A percentile compares a stretch with the other conserved stretches of the same genome.
phyloP scores from a whole-genome alignment of 1,284 basidiomycete genomes.

The Agaricales sp. region DNA sequence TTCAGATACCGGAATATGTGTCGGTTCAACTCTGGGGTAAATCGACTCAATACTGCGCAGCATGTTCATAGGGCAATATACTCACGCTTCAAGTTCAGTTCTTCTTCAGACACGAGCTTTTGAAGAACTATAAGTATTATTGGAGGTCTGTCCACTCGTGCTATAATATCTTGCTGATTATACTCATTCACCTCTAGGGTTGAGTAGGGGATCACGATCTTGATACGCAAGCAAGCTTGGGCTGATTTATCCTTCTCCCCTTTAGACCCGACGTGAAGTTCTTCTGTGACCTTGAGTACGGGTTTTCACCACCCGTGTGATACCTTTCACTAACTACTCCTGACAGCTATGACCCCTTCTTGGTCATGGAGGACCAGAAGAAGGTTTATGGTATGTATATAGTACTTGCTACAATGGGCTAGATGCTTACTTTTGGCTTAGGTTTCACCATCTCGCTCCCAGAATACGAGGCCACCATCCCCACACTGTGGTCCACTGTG shows the following conservation, averaged over 20 bases:
- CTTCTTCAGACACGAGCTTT: conserved; percentile 77
- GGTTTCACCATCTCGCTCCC: conserved; percentile 81
- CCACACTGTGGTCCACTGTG: conserved; percentile 75
- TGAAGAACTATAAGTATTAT: conserved; percentile 83
- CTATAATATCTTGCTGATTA: too few species aligned
- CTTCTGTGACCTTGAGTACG: conserved; percentile 73
- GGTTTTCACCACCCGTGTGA: neutral
- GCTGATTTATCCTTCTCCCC: neutral
- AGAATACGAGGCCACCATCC: conserved; percentile 81
- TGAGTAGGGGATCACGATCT: conserved; percentile 49
- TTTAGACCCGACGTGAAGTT: conserved; percentile 71
- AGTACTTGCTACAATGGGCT: neutral
- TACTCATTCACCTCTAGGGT: conserved; percentile 28
- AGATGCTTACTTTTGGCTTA: conserved; percentile 13
- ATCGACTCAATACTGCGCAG: conserved; percentile 14
- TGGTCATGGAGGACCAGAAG: conserved; percentile 80
- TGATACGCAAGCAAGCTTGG: too few species aligned
- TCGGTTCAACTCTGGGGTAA: conserved; percentile 86
- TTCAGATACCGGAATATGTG: conserved; percentile 77
- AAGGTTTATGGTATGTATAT: conserved; percentile 12
- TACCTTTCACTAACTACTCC: neutral
- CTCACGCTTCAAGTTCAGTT: conserved; percentile 35
- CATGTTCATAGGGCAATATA: neutral
- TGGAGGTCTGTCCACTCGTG: conserved; percentile 66
- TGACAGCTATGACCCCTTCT: conserved; percentile 62